Base-by-base conservation (phyloP, 2,329 filamentous ascomycete genomes). In the Cladosporium cucumerinum region DNA sequence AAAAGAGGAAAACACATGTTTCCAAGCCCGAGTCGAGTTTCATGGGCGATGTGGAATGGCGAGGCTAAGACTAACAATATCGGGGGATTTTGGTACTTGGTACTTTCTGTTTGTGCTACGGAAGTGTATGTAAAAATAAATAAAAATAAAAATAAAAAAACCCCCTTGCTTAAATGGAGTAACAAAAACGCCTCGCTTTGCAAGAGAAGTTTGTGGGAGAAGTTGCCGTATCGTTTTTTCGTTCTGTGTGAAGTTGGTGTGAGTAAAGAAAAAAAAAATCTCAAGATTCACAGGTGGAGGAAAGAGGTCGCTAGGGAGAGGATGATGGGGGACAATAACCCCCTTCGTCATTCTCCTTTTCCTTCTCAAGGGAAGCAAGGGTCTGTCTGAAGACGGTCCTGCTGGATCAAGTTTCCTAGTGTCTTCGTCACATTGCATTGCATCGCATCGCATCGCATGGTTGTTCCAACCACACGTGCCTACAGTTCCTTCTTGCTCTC, bases 401-500 rank as follows among this genome's bases (percentile, higher is more conserved):
- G 26, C 26, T 28, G 26, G 26, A 3, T 7, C 3, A 28, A 28
- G 3, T 28, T 28, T 28, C 26, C 26, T 3, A 28, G 26, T 28
- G 26, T 28, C 26, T 28, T 7, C 26, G 26, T 28, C 26, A 28
- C 26, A 28, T 28, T 10, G 30, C 30, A 32, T 32, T 11, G 1
- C 39, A 7, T 21, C 18, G 39, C 18, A n/a, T 52, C 49, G 25
- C 49, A 21, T 46, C 7, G 39, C 39, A 46, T 23, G 39, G 39
- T 10, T 10, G 7, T 28, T n/a, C 25, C 51, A 54, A 30, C 51
- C 16, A 14, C 26, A 21, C n/a, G n/a, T 6, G 25, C 16, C 60
- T 61, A 76, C 61, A 76, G 68, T 69, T 76, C 74, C 68, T 76
- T 76, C 73, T 76, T 76, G 23, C 65, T 69, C 65, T 68, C 67